These are phyloP conservation scores for Discostella stelligera DNA, from an alignment of 352 stramenopile species.

Conservation along the genomic window DNA sequence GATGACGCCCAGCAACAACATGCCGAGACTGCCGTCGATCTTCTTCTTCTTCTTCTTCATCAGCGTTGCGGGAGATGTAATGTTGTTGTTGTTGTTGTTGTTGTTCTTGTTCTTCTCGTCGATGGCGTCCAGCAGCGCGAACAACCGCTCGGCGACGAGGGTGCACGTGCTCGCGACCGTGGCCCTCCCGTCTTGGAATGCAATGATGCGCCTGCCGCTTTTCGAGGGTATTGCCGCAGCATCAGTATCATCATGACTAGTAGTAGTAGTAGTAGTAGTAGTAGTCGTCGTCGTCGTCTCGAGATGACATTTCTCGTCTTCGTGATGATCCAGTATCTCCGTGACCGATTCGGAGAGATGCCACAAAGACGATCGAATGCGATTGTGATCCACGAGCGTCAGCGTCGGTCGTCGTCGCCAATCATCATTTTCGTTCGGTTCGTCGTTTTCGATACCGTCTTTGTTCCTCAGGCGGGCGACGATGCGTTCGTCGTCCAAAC, in stretches of 20 bases:
- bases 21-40: conserved; percentile 43
- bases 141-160: conserved; percentile 58
- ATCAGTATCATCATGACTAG: no score
- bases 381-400: conserved; percentile 78
- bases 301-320: conserved; percentile 59
- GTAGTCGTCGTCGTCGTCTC: conserved; percentile 18
- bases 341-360: conserved; percentile 39
- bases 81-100: no score
- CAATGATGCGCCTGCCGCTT: conserved; percentile 49
- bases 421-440: background rate
- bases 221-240: background rate
- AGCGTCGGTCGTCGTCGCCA: conserved; percentile 24
- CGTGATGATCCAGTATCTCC: conserved; percentile 79
- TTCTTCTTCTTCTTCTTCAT: background rate
- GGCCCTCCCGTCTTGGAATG: conserved; percentile 57
- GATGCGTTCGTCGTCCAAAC: conserved; percentile 48
- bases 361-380: conserved; percentile 34
- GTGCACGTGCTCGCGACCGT: conserved; percentile 73
- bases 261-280: background rate
- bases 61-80: no score
- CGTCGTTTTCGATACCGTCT: background rate
- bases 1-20: conserved; percentile 71
- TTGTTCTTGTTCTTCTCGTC: background rate
- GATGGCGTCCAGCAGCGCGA: background rate
- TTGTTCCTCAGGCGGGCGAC: conserved; percentile 15